Evolutionary conservation across 2,329 filamentous ascomycete species (phyloP).

Genomic region (Aspergillus phoenicis): DNA sequence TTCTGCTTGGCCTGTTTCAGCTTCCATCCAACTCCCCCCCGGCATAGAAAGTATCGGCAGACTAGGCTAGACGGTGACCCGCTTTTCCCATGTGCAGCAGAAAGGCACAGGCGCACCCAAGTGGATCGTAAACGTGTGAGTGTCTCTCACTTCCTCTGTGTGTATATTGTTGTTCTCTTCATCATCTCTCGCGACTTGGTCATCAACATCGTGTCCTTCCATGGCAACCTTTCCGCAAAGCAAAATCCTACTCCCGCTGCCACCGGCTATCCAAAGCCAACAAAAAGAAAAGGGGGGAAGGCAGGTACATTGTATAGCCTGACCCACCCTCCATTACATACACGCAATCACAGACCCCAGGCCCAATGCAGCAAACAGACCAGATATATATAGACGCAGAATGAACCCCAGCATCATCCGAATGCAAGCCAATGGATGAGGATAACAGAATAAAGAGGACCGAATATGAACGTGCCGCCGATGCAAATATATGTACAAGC

Average conservation of each 20-base stretch:
- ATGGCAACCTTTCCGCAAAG: background rate
- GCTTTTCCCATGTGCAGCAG: background rate
- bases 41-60: background rate
- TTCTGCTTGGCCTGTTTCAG: background rate
- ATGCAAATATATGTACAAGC: constrained; percentile 40
- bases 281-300: background rate
- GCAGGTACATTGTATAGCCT: constrained; percentile 19
- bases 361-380: constrained; percentile 19
- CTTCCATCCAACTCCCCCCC: background rate
- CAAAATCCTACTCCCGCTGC: background rate
- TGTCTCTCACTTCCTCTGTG: background rate
- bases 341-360: constrained; percentile 20
- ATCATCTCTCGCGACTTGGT: background rate
- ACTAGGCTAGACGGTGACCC: background rate
- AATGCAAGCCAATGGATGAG: constrained; percentile 16
- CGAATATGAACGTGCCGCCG: constrained; percentile 25
- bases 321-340: constrained; percentile 21
- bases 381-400: constrained; percentile 25
- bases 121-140: background rate
- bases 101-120: background rate
- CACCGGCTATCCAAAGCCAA: background rate
- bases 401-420: constrained; percentile 9
- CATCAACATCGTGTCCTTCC: constrained; percentile 7
- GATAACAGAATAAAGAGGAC: constrained; percentile 14
- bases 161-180: constrained; percentile 2